These are phyloP conservation scores for Pestalotiopsis sp. DNA, from an alignment of 2,329 filamentous ascomycete species.

Conservation along the genomic window DNA sequence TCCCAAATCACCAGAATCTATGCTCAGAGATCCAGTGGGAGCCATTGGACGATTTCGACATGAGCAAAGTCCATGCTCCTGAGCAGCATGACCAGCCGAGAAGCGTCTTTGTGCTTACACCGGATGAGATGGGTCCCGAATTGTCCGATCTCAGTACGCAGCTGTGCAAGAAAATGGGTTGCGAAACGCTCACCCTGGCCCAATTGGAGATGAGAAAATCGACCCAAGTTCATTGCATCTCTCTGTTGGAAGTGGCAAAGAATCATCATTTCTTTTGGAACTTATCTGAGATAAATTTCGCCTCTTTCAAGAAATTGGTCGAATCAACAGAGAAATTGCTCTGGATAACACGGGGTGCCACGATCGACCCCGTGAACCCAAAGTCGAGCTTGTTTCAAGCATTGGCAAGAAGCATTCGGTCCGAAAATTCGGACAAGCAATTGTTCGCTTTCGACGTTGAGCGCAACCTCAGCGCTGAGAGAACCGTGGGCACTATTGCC, in stretches of 20 bases:
- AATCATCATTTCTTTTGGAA: conserved; percentile 34
- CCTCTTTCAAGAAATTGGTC: conserved; percentile 41
- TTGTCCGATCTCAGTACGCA: conserved; percentile 12
- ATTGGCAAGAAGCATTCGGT: conserved; percentile 49
- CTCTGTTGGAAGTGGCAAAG: conserved; percentile 45
- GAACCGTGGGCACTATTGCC: conserved; percentile 28
- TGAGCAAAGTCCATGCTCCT: not conserved
- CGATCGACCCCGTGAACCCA: conserved; percentile 31
- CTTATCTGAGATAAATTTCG: conserved; percentile 41
- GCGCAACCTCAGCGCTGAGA: conserved; percentile 22
- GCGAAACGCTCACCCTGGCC: conserved; percentile 16
- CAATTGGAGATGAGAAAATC: conserved; percentile 18
- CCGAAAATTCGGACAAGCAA: conserved; percentile 46
- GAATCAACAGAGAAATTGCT: conserved; percentile 18
- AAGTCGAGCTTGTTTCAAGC: conserved; percentile 43
- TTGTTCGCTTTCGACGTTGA: conserved; percentile 37
- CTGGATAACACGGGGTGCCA: conserved; percentile 23
- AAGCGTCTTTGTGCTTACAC: conserved; percentile 19
- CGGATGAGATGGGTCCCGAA: conserved; percentile 3
- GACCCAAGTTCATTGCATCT: conserved; percentile 37
- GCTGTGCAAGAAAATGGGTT: conserved; percentile 15
- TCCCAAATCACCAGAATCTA: conserved; percentile 51
- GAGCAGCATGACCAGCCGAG: not conserved
- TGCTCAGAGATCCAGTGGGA: conserved; percentile 52
- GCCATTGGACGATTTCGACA: not conserved